Conservation (phyloP, 108 stramenopile species). For the Nannochloropsis salina region DNA sequence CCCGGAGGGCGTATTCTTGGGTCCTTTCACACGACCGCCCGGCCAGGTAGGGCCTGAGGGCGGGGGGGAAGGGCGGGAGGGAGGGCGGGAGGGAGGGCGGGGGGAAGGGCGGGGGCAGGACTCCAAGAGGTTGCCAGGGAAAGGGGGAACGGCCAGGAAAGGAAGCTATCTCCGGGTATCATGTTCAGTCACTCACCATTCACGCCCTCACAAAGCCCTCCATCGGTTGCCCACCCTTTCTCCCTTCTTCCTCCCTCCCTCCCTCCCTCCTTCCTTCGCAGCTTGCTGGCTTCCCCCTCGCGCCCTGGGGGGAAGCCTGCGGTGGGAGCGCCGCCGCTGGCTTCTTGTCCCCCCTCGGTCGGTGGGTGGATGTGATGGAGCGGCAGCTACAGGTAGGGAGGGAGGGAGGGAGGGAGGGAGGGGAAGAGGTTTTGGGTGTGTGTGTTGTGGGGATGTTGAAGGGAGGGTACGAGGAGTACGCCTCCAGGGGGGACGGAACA, state of each 20-base stretch:
- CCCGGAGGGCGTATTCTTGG: neutral
- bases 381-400: neutral
- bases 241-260: neutral
- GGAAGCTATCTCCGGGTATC: too few species aligned
- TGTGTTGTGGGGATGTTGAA: too few species aligned
- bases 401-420: neutral
- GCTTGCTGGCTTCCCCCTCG: neutral
- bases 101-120: too few species aligned
- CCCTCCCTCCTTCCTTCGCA: constrained; percentile 10
- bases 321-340: neutral
- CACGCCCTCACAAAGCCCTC: too few species aligned
- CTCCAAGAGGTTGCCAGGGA: too few species aligned
- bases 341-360: neutral
- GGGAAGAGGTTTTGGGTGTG: too few species aligned
- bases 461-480: too few species aligned
- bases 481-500: too few species aligned
- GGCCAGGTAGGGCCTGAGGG: too few species aligned
- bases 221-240: too few species aligned
- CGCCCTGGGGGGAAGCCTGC: neutral
- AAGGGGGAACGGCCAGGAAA: too few species aligned
- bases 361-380: constrained; percentile 3
- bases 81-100: constrained; percentile 10
- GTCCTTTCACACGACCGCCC: neutral
- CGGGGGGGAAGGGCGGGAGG: neutral
- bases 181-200: too few species aligned